A percentile compares a stretch with the other conserved stretches of the same genome.
These are phyloP conservation scores for Trichoderma gamsii DNA, from an alignment of 495 filamentous ascomycete genomes.

Conservation along the genomic window DNA sequence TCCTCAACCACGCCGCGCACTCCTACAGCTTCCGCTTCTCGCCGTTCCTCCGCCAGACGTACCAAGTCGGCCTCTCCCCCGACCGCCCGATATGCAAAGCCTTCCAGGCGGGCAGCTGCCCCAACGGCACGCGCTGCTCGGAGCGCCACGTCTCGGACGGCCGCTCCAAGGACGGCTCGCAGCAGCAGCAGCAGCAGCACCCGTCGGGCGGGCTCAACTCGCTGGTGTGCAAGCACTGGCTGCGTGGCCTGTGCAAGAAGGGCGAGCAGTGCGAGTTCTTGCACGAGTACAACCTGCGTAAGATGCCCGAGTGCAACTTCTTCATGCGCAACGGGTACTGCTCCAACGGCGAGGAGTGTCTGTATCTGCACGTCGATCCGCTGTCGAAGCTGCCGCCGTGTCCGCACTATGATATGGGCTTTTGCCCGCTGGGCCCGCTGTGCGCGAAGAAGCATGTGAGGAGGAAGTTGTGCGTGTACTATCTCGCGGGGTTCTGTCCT, in stretches of 20 bases:
- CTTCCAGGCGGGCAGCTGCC: conserved; percentile 66
- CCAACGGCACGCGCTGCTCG: conserved; percentile 66
- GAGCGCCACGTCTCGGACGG: conserved; percentile 42
- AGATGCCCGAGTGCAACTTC: conserved; percentile 96
- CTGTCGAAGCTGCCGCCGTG: conserved; percentile 74
- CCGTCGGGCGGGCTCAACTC: conserved; percentile 47
- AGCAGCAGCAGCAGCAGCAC: conserved; percentile 13
- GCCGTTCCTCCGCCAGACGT: conserved; percentile 65
- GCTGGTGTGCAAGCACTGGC: conserved; percentile 97
- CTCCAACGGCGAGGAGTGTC: conserved; percentile 91
- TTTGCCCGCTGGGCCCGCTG: conserved; percentile 80
- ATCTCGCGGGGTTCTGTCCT: conserved; percentile 91
- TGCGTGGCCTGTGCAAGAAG: conserved; percentile 95
- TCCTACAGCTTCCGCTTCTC: conserved; percentile 65
- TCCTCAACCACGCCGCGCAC: conserved; percentile 49
- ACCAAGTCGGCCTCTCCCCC: conserved; percentile 68
- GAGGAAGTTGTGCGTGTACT: conserved; percentile 73
- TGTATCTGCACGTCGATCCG: conserved; percentile 91
- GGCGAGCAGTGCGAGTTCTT: conserved; percentile 91
- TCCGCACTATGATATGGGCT: conserved; percentile 91
- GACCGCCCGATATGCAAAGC: conserved; percentile 76
- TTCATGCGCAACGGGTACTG: conserved; percentile 87
- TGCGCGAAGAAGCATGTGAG: conserved; percentile 83
- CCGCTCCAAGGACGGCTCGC: not conserved
- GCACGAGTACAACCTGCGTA: conserved; percentile 95